Base-by-base conservation (phyloP, 441 rosid species). In the Mallotus repandus region DNA sequence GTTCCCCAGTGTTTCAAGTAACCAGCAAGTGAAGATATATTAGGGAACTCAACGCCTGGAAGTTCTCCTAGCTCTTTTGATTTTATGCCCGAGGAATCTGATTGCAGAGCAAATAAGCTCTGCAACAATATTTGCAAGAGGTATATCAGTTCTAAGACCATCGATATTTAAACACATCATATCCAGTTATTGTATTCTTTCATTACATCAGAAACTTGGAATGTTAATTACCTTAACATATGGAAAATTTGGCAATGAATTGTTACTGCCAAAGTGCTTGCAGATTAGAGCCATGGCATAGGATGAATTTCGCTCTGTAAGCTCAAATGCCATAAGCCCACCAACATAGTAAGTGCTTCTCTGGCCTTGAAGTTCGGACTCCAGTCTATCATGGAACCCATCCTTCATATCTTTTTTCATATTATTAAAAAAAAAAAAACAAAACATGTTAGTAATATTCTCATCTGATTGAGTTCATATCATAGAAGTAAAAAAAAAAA, bases 291-390 rank as follows among this genome's bases (percentile, higher is more conserved):
- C 84, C 89, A 88, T 87, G 69, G 93, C 79, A 74, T 88, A 90
- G 11, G 90, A 87, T 55, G 93, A 86, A 77, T 88, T 90, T 76
- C 96, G 84, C 84, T 87, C 92, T 0, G 93, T 88, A 21, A 88
- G 90, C 78, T 90, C 96, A 58, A 90, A 90, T 38, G 96, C 93
- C 85, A 77, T 81, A 35, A 88, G 91, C 64, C 96, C 96, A 25
- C 96, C 91, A 7, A 86, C 86, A 53, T 87, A 87, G 80, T 82
- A 86, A 48, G 96, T 90, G 80, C 84, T 87, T 54, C 70, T 78
- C 69, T 12, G 53, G 53, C 96, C 92, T 75, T 90, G 96, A 79
- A 88, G 91, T 77, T 90, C 84, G 18, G 81, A 77, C 74, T 90
- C 96, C 5, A 88, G 41, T 70, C 77, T 76, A 60, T 86, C 83